Base-by-base conservation (phyloP, 306 rosid species). In the Canavalia ensiformis region DNA sequence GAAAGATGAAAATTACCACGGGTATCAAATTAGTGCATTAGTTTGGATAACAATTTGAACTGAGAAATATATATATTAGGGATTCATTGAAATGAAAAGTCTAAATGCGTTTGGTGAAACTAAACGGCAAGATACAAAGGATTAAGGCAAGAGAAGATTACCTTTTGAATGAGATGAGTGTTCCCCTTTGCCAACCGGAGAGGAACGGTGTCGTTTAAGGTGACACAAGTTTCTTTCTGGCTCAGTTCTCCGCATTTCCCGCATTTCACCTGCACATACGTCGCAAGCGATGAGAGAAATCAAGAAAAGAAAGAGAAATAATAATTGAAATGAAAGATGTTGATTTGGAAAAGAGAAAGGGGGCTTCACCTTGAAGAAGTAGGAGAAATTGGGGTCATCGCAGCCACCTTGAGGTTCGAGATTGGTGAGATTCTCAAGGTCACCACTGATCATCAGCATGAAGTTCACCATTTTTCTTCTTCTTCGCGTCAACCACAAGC, bases 131-230 rank as follows among this genome's bases (percentile, higher is more conserved):
- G 0, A 37, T n/a, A 41, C 33, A 7, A 2, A 35, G 39, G 72
- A 4, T n/a, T 44, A 10, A 41, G 30, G 25, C 7, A 37, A 18
- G n/a, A 57, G 39, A 8, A 39, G 5, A 37, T 30, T 68, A 93
- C 99, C 95, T 93, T 95, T 82, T 93, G 99, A 83, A 91, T 75
- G 78, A 95, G 97, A 87, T 95, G 87, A 25, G 97, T 86, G n/a
- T 85, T 87, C 68, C 88, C 95, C 55, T 87, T 87, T 90, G 82
- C 97, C 94, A 46, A 74, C 85, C 1, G 96, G 41, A 91, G 91
- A 67, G 97, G 85, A 85, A 95, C 86, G 74, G 89, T 91, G 54
- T 93, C 99, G 71, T 83, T 87, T 86, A 91, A 84, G 45, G 68
- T 31, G 57, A 95, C 91, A 63, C 92, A 88, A 9, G 97, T 95